These are phyloP conservation scores for Prunella vulgaris DNA, from an alignment of 257 asterid genomes.

Conservation along the genomic window DNA sequence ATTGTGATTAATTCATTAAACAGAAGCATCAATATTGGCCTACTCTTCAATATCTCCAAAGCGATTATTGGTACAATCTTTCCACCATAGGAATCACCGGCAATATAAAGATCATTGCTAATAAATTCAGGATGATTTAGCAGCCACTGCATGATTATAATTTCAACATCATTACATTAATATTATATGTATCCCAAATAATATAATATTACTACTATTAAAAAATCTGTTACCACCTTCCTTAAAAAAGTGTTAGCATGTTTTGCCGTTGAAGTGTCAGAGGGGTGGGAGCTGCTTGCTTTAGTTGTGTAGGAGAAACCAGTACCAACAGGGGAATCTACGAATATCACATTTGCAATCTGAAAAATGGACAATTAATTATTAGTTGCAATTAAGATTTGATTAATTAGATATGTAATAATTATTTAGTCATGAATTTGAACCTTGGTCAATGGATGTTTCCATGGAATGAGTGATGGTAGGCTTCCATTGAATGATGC, in stretches of 20 bases:
- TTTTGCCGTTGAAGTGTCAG: not conserved
- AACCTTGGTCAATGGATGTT: slow-evolving; percentile 22
- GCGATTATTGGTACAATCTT: slow-evolving; percentile 27
- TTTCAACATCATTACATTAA: not conserved
- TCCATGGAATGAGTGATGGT: not conserved
- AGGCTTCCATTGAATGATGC: slow-evolving; percentile 9
- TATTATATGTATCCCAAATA: not conserved
- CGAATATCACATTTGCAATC: not conserved
- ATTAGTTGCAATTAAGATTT: not conserved
- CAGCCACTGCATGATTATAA: slow-evolving; percentile 37
- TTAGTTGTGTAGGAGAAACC: slow-evolving; percentile 16
- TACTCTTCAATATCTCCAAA: slow-evolving; percentile 30
- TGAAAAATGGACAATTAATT: not conserved
- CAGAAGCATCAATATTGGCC: not conserved
- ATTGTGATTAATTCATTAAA: not conserved
- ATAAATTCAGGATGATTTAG: slow-evolving; percentile 25
- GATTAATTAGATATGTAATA: not conserved
- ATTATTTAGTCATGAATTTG: not conserved
- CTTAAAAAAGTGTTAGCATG: not conserved
- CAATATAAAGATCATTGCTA: slow-evolving; percentile 26
- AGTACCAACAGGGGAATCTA: slow-evolving; percentile 17
- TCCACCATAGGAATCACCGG: slow-evolving; percentile 44
- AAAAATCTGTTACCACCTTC: not conserved
- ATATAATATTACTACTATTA: not conserved
- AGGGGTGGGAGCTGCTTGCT: not conserved